phyloP scores from a whole-genome alignment of 371 early-diverging fungal species.

The Sporodiniella umbellata region DNA sequence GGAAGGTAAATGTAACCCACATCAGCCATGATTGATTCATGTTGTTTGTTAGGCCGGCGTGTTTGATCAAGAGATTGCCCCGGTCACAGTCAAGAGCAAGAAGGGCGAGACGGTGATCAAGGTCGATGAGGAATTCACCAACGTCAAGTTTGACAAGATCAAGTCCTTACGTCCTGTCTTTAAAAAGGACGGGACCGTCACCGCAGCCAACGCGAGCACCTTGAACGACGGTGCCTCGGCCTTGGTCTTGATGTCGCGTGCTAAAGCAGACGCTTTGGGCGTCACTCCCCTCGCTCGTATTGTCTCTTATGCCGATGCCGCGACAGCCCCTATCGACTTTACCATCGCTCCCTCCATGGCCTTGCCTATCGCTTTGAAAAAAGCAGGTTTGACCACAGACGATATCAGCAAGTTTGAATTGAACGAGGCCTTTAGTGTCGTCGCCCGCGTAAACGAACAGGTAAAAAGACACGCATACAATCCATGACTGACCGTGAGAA shows the following conservation, averaged over 20 bases:
- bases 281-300: constrained; percentile 84
- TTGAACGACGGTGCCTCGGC: constrained; percentile 97
- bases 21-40: not conserved
- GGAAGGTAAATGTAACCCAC: constrained; percentile 40
- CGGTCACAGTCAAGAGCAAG: constrained; percentile 77
- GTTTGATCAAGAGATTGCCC: constrained; percentile 83
- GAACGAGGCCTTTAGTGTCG: constrained; percentile 96
- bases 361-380: constrained; percentile 81
- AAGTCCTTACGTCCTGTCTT: constrained; percentile 54
- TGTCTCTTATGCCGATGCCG: constrained; percentile 77
- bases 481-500: not conserved
- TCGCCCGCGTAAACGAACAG: constrained; percentile 79
- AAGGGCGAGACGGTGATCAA: constrained; percentile 67
- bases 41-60: constrained; percentile 40
- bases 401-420: constrained; percentile 86
- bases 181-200: constrained; percentile 79
- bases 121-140: constrained; percentile 88
- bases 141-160: constrained; percentile 70
- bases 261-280: constrained; percentile 71
- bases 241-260: constrained; percentile 82
- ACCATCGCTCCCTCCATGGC: constrained; percentile 93
- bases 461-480: constrained; percentile 5
- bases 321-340: constrained; percentile 87
- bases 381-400: constrained; percentile 69
- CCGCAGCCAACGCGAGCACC: constrained; percentile 94